Percentiles rank a stretch among this genome's conserved stretches.
phyloP scores from a whole-genome alignment of 257 asterid species.

The Rhazya stricta region DNA sequence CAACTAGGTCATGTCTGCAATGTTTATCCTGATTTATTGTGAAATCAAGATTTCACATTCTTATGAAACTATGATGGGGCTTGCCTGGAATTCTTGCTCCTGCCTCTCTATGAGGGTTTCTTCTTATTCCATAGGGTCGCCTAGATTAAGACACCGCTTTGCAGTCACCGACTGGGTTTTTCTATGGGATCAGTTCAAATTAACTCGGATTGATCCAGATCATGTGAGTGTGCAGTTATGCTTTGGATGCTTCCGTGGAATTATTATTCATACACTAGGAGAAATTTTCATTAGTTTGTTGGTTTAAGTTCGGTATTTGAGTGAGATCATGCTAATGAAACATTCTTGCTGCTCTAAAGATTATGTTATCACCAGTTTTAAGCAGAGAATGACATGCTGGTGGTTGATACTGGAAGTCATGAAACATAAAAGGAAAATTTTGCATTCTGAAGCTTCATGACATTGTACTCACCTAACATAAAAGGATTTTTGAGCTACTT shows the following conservation, averaged over 20 bases:
- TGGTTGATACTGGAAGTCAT: not conserved
- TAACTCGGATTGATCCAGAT: too few relatives aligned
- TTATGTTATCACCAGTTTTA: not conserved
- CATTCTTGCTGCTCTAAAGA: not conserved
- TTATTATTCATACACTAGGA: not conserved
- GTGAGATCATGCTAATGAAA: not conserved
- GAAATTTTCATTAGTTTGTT: not conserved
- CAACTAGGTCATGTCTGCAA: not conserved
- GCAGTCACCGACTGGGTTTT: too few relatives aligned
- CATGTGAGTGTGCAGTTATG: too few relatives aligned
- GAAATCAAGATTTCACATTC: not conserved
- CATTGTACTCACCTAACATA: not conserved
- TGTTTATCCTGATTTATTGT: not conserved
- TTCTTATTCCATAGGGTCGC: too few relatives aligned
- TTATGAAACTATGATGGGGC: not conserved
- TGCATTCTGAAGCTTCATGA: not conserved
- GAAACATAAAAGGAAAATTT: not conserved
- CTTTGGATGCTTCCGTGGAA: too few relatives aligned
- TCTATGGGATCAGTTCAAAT: too few relatives aligned
- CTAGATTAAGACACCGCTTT: too few relatives aligned
- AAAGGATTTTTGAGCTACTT: not conserved
- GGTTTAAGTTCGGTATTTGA: not conserved
- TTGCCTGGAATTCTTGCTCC: not conserved
- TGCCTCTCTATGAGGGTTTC: too few relatives aligned
- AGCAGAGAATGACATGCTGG: not conserved